Conservation (phyloP, 1,284 basidiomycete genomes). For the Trichosporon ovoides region DNA sequence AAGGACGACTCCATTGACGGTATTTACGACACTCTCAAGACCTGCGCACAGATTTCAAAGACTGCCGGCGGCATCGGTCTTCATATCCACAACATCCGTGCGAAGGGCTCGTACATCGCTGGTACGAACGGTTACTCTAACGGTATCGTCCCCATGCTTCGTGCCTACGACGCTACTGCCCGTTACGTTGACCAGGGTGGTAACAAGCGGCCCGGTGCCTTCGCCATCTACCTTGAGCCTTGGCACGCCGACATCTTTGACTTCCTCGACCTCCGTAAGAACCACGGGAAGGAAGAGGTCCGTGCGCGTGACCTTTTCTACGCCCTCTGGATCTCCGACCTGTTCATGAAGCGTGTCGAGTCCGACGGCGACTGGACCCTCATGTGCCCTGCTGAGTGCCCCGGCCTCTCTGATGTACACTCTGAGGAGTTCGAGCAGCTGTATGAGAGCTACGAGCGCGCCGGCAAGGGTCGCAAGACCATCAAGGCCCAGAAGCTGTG, state of each 20-base stretch:
- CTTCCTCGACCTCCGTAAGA: slow-evolving; percentile 96
- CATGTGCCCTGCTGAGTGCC: slow-evolving; percentile 97
- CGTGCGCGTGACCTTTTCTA: slow-evolving; percentile 98
- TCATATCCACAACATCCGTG: slow-evolving; percentile 93
- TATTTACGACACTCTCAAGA: slow-evolving; percentile 98
- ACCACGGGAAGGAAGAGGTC: slow-evolving; percentile 97
- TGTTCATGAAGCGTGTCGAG: slow-evolving; percentile 96
- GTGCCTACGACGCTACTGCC: slow-evolving; percentile 96
- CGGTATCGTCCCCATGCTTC: slow-evolving; percentile 98
- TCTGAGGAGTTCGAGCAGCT: slow-evolving; percentile 87
- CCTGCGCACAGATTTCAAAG: slow-evolving; percentile 99
- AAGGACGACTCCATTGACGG: slow-evolving; percentile 99
- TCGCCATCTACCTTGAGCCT: slow-evolving; percentile 95
- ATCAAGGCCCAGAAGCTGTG: slow-evolving; percentile 97
- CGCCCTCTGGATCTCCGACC: slow-evolving; percentile 95
- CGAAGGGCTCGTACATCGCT: slow-evolving; percentile 67
- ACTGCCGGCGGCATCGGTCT: slow-evolving; percentile 97
- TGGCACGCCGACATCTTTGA: slow-evolving; percentile 99
- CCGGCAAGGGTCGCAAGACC: slow-evolving; percentile 78
- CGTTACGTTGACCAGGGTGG: slow-evolving; percentile 99
- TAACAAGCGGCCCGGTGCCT: slow-evolving; percentile 98
- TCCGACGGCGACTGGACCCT: slow-evolving; percentile 85
- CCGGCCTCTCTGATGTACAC: slow-evolving; percentile 83
- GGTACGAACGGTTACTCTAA: slow-evolving; percentile 96
- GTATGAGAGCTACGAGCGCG: slow-evolving; percentile 84